A percentile compares a stretch with the other conserved stretches of the same genome.
Evolutionary conservation across 495 filamentous ascomycete species (phyloP).

Genomic region (Chaetomium tenue): DNA sequence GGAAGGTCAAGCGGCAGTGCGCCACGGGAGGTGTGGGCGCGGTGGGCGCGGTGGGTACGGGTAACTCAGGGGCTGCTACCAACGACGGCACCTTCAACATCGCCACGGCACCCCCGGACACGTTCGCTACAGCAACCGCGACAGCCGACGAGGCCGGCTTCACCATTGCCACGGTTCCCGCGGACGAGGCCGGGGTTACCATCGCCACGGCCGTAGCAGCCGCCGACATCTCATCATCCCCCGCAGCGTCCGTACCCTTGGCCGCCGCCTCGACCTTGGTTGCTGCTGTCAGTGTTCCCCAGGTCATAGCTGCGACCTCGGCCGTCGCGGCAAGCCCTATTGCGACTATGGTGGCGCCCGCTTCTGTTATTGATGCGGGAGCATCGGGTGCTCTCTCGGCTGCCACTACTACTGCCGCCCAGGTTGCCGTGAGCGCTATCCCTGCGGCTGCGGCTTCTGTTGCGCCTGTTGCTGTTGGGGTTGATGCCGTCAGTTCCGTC

Average conservation of each 20-base stretch:
- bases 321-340: slow-evolving; percentile 1
- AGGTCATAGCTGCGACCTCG: neutral
- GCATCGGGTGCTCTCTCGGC: slow-evolving; percentile 13
- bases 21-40: neutral
- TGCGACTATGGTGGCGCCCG: slow-evolving; percentile 7
- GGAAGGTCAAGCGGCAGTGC: slow-evolving; percentile 27
- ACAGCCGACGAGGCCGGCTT: slow-evolving; percentile 1
- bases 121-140: neutral
- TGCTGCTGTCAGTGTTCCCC: neutral
- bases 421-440: neutral
- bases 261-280: neutral
- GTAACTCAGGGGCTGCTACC: neutral
- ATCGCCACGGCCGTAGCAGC: slow-evolving; percentile 10
- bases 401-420: neutral
- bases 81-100: neutral
- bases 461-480: slow-evolving; percentile 13
- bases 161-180: neutral
- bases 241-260: neutral
- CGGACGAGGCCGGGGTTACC: neutral
- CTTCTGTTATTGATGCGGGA: slow-evolving; percentile 13
- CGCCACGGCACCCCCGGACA: neutral
- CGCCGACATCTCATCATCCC: neutral
- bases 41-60: neutral
- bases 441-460: slow-evolving; percentile 17
- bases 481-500: slow-evolving; percentile 15